These are phyloP conservation scores for Kurtzmaniella quercitrusa DNA, from an alignment of 1,139 yeast genomes.

Conservation along the genomic window DNA sequence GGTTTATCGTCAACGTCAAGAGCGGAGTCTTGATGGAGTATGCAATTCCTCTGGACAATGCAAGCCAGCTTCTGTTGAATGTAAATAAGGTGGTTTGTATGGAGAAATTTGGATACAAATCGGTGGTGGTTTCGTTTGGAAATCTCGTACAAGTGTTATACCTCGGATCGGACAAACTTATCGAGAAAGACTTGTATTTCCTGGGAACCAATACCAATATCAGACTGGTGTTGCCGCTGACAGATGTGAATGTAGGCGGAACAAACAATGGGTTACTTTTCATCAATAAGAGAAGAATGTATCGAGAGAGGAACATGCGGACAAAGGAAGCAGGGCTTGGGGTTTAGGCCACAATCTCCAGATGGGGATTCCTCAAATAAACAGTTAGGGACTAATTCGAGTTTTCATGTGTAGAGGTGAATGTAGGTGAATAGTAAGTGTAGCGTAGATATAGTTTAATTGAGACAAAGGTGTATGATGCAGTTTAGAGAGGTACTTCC, in stretches of 20 bases:
- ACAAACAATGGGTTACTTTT: slow-evolving; percentile 38
- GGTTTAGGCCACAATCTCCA: too few species aligned
- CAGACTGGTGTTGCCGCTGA: slow-evolving; percentile 21
- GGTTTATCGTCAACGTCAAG: slow-evolving; percentile 65
- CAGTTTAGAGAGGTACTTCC: too few species aligned
- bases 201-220: slow-evolving; percentile 27
- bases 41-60: slow-evolving; percentile 51
- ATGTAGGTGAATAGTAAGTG: too few species aligned
- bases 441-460: too few species aligned
- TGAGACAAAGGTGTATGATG: too few species aligned
- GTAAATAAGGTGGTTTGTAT: slow-evolving; percentile 42
- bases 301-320: slow-evolving; percentile 22
- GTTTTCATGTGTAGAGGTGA: too few species aligned
- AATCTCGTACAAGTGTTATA: slow-evolving; percentile 67
- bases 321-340: background rate
- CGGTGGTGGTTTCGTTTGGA: slow-evolving; percentile 72
- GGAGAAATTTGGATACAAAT: slow-evolving; percentile 70
- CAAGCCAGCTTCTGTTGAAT: slow-evolving; percentile 19
- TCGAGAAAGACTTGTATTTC: slow-evolving; percentile 40
- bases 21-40: slow-evolving; percentile 59
- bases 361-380: too few species aligned
- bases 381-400: too few species aligned
- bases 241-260: slow-evolving; percentile 23
- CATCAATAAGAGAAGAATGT: slow-evolving; percentile 45
- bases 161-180: slow-evolving; percentile 56